Evolutionary conservation across 805 yeast species (phyloP).

Genomic region (Candida broadrunensis): DNA sequence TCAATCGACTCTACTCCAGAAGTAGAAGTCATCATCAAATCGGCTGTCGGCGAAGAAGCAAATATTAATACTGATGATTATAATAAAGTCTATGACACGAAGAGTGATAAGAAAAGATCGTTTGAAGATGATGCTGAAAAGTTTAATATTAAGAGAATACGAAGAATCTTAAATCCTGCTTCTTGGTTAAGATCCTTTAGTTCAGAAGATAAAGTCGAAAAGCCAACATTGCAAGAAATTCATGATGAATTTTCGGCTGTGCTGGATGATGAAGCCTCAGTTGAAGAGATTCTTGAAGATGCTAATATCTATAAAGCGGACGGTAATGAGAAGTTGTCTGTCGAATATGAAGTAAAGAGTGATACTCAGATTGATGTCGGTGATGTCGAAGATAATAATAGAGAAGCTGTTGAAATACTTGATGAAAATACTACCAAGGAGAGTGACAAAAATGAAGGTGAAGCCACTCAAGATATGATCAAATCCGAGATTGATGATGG

Average conservation of each 20-base stretch:
- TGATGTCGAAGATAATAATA: neutral
- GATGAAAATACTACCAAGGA: neutral
- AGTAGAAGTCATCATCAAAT: neutral
- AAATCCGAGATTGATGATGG: neutral
- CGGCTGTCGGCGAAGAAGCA: constrained; percentile 1
- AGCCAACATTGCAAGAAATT: neutral
- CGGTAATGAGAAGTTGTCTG: neutral
- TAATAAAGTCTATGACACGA: no score
- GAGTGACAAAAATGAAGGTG: no score
- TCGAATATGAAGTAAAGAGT: neutral
- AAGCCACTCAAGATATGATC: neutral
- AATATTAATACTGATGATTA: neutral
- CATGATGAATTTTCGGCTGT: constrained; percentile 1
- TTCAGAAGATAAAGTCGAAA: neutral
- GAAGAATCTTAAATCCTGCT: neutral
- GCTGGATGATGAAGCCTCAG: neutral
- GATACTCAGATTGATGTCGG: neutral
- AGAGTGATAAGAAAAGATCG: neutral
- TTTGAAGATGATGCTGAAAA: neutral
- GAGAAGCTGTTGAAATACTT: neutral
- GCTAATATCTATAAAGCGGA: neutral
- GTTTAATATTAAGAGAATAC: neutral
- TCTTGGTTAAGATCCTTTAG: neutral
- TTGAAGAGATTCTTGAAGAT: neutral
- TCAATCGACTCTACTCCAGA: constrained; percentile 1